phyloP scores from a whole-genome alignment of 176 grass and related monocot species.

The Ampelocalamus luodianensis region DNA sequence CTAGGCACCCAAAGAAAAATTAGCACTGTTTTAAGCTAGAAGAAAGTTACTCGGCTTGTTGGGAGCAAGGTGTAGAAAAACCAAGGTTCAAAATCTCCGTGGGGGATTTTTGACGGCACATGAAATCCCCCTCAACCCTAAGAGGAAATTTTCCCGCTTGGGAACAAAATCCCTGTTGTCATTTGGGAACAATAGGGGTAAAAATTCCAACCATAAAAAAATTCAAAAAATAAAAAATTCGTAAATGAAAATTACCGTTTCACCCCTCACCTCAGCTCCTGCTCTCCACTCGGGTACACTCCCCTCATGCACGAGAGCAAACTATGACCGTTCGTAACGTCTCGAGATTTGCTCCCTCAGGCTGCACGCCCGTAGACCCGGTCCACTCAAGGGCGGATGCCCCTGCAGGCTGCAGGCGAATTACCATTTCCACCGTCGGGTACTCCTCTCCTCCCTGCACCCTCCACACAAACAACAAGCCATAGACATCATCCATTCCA shows the following conservation, averaged over 20 bases:
- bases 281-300: not conserved
- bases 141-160: no score
- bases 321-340: not conserved
- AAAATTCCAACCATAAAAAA: no score
- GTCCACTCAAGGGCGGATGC: not conserved
- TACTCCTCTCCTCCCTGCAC: not conserved
- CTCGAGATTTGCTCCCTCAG: accelerated
- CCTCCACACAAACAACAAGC: not conserved
- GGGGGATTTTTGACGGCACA: no score
- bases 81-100: no score
- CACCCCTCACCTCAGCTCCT: not conserved
- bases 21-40: not conserved
- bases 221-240: no score
- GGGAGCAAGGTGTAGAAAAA: no score
- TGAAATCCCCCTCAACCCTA: no score
- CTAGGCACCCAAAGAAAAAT: not conserved
- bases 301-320: not conserved
- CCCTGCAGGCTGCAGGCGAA: not conserved
- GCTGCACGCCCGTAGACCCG: accelerated
- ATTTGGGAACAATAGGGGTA: no score
- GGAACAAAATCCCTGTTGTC: no score
- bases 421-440: not conserved
- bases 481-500: accelerated
- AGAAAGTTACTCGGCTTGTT: no score
- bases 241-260: conserved; percentile 25